Conservation (phyloP, 129 eudicot species). For the Pittosporum tobira region DNA sequence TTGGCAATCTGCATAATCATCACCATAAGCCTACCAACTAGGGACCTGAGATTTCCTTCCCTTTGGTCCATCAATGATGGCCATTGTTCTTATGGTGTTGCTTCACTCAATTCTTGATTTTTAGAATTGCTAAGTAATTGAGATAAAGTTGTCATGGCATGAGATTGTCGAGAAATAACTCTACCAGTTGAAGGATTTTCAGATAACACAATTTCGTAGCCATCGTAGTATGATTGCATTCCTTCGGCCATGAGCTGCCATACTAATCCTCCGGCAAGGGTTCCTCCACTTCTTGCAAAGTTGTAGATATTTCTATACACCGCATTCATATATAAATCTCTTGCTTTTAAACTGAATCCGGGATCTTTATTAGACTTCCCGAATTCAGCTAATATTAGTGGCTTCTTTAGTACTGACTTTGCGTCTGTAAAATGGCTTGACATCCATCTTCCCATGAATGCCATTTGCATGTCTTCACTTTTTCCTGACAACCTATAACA, state of each 20-base stretch:
- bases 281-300: conserved; percentile 12
- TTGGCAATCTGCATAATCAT: too few species aligned
- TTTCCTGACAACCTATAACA: conserved; percentile 6
- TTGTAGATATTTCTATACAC: conserved; percentile 7
- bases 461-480: conserved; percentile 10
- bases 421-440: conserved; percentile 14
- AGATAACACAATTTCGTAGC: conserved; percentile 16
- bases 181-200: conserved; percentile 7
- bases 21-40: too few species aligned
- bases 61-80: too few species aligned
- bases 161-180: conserved; percentile 13
- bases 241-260: conserved; percentile 22
- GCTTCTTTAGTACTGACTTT: conserved; percentile 13
- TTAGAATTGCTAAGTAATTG: not conserved
- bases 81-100: too few species aligned
- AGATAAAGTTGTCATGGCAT: conserved; percentile 10
- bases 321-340: not conserved
- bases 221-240: conserved; percentile 20
- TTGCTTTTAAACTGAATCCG: conserved; percentile 1
- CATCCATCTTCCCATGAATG: conserved; percentile 20
- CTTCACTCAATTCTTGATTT: too few species aligned
- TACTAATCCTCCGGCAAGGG: conserved; percentile 18
- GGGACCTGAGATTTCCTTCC: too few species aligned
- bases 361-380: conserved; percentile 12
- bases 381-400: conserved; percentile 11